Base-by-base conservation (phyloP, 192 early-diverging fungal species). In the Coemansia sp. region DNA sequence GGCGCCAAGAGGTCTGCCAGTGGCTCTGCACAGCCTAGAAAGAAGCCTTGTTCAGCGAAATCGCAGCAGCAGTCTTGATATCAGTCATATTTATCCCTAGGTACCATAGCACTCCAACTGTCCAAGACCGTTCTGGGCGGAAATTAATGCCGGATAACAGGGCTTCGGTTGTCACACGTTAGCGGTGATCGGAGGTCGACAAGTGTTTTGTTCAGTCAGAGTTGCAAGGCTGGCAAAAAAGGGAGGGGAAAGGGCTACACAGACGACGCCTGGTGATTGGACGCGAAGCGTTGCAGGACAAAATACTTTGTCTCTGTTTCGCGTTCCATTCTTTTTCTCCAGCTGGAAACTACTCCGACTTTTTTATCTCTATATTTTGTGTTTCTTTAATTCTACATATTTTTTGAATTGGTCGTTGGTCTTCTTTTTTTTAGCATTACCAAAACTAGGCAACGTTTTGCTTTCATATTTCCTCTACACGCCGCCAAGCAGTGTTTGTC, bases 351-450 rank as follows among this genome's bases (percentile, higher is more conserved):
- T 42, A 42, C 40, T 42, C 40, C 40, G 40, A 42, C 40, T 15
- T 42, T 4, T 35, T 16, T 3, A 28, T 40, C 33, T 55, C 15
- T 23, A 53, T 45, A 34, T 55, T 56, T 37, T 23, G 45, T 58
- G 31, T 39, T 53, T 53, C 46, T 65, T 28, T 37, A 12, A 39
- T 26, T 48, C 15, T 48, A 26, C 61, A 48, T 37, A 64, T 58
- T 66, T 56, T n/a, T 31, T 57, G 26, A 18, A 60, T 66, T 23
- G 8, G 57, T 43, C 46, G 23, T 58, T 58, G 4, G 12, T 48
- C 7, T 49, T 48, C 15, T 12, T 28, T 42, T 56, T 58, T 37
- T 4, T 43, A 33, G 39, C 28, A 61, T 31, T 5, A 16, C 3
- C 25, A 40, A n/a, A 42, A 16, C 12, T 15, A 42, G 40, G 2